These are phyloP conservation scores for Bidens hawaiensis DNA, from an alignment of 140 eudicot species.

Conservation along the genomic window DNA sequence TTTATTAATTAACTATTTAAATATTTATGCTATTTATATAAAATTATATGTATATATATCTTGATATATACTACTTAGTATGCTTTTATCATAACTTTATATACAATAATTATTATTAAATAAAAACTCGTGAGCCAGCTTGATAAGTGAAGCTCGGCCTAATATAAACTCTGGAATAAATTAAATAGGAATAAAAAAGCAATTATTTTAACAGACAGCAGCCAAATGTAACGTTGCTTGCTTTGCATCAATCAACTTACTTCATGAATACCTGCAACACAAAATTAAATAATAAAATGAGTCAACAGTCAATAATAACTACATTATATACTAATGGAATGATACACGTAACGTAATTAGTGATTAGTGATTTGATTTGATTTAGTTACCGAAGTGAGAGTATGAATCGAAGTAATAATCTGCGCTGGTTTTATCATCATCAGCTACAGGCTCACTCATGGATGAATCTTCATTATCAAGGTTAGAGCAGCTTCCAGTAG, in stretches of 20 bases:
- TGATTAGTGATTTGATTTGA: background rate
- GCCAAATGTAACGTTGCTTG: background rate
- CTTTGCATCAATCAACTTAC: constrained; percentile 46
- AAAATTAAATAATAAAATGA: too few species aligned
- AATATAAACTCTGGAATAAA: background rate
- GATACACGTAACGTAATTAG: too few species aligned
- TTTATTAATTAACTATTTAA: too few species aligned
- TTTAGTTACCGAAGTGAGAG: constrained; percentile 69
- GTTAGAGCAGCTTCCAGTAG: constrained; percentile 39
- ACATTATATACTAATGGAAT: too few species aligned
- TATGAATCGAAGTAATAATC: constrained; percentile 95
- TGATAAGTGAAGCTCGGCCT: too few species aligned
- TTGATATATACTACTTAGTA: too few species aligned
- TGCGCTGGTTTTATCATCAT: constrained; percentile 70
- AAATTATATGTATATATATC: too few species aligned
- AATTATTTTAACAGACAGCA: background rate
- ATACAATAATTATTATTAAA: too few species aligned
- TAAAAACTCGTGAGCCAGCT: too few species aligned
- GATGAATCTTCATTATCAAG: constrained; percentile 45
- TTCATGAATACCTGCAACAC: constrained; percentile 80
- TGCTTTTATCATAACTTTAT: too few species aligned
- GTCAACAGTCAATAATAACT: too few species aligned
- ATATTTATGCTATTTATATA: too few species aligned
- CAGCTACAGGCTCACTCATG: constrained; percentile 50
- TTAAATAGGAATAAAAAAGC: background rate